A percentile compares a stretch with the other conserved stretches of the same genome.
Evolutionary conservation across 2,329 filamentous ascomycete species (phyloP).

Genomic region (Verticillium zaregamsianum): DNA sequence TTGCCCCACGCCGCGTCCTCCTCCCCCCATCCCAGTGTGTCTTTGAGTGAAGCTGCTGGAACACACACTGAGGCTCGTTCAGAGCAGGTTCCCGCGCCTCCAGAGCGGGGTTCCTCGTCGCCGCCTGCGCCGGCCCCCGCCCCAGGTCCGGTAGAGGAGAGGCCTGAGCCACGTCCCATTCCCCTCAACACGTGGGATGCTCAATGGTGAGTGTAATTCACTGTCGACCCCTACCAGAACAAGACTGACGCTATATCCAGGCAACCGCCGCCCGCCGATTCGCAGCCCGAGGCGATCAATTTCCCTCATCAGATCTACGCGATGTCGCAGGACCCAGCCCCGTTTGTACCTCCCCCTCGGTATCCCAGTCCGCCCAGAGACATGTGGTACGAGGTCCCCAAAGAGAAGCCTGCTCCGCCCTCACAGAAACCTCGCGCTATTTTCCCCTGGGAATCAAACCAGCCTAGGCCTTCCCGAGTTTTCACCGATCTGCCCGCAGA

Average conservation of each 20-base stretch:
- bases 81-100: constrained; percentile 28
- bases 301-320: constrained; percentile 75
- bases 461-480: constrained; percentile 58
- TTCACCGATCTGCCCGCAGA: constrained; percentile 39
- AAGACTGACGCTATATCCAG: constrained; percentile 31
- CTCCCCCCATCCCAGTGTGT: constrained; percentile 22
- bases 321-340: constrained; percentile 72
- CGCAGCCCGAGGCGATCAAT: constrained; percentile 79
- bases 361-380: constrained; percentile 82
- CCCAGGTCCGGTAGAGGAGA: constrained; percentile 19
- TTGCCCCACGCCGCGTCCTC: constrained; percentile 15
- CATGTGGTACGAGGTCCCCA: constrained; percentile 85
- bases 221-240: background rate
- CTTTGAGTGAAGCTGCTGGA: constrained; percentile 35
- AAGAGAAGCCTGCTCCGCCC: constrained; percentile 49
- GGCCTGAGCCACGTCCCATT: constrained; percentile 29
- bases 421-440: constrained; percentile 60
- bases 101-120: constrained; percentile 5
- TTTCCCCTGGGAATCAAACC: constrained; percentile 85
- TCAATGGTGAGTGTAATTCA: constrained; percentile 40
- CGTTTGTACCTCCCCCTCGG: constrained; percentile 71
- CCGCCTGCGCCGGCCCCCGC: constrained; percentile 20
- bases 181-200: constrained; percentile 44
- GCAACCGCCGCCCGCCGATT: constrained; percentile 59
- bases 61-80: constrained; percentile 43